Base-by-base conservation (phyloP, 2,329 filamentous ascomycete genomes). In the Lithohypha guttulata region DNA sequence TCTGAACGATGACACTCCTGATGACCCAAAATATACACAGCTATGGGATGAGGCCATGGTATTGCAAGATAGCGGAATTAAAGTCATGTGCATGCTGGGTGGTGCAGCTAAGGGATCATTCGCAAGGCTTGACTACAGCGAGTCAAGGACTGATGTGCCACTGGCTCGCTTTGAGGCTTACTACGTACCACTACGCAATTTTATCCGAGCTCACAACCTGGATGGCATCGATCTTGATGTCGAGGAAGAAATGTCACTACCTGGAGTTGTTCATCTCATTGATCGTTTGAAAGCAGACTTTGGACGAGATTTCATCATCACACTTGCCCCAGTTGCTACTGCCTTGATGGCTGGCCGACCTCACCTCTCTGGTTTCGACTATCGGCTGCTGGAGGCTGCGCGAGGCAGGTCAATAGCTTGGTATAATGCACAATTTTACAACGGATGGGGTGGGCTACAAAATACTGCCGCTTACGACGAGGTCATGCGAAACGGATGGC, bases 341-440 rank as follows among this genome's bases (percentile, higher is more conserved):
- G 84, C 84, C 0, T 63, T 89, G 26, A 62, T 84, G 42, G 57
- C 58, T 20, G 61, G 70, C 8, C 61, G 78, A 18, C 58, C 59
- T 10, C 70, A 80, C 27, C 69, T 93, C 2, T 86, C 80, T 43
- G 87, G 86, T 0, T 94, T 94, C 59, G 72, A 77, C 56, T 94
- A 94, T 59, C 69, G 76, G 30, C 67, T 77, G 8, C 70, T 95
- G 2, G 84, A 93, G 56, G 67, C 70, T 8, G 69, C 75, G 58
- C 68, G 75, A 4, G 79, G 79, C 1, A 60, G 59, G 11, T 70
- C 79, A 29, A 81, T 94, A 19, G 69, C 71, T 2, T 95, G 85
- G 76, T 94, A 94, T 59, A 94, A 94, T 55, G 71, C 80, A 4
- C 87, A 95, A 55, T 93, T 94, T 60, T 95, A 95, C 68, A 91